Percentiles rank a stretch among this genome's conserved stretches.
These are phyloP conservation scores for Colletotrichum chrysophilum DNA, from an alignment of 2,329 filamentous ascomycete genomes.

Conservation along the genomic window DNA sequence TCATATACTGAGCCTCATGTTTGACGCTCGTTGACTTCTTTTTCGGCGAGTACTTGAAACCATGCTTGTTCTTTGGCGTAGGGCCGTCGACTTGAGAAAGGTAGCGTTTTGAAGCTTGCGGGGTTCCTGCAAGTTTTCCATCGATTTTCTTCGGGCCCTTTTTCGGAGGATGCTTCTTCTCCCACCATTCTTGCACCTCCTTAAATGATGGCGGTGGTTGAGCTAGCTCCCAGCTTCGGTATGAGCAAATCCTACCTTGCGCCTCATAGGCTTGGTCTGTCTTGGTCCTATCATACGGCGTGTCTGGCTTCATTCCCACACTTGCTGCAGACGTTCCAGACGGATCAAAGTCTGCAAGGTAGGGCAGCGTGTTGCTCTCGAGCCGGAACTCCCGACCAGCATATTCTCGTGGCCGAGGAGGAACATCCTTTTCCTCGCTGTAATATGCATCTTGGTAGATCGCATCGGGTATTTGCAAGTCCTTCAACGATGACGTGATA, in stretches of 20 bases:
- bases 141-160: conserved; percentile 21
- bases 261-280: conserved; percentile 56
- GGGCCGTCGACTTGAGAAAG: conserved; percentile 89
- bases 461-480: conserved; percentile 65
- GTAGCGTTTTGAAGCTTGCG: conserved; percentile 34
- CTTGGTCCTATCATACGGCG: conserved; percentile 53
- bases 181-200: conserved; percentile 75
- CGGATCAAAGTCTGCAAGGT: conserved; percentile 78
- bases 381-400: conserved; percentile 86
- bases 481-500: conserved; percentile 61
- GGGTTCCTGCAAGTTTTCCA: conserved; percentile 16
- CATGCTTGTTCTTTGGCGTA: conserved; percentile 81
- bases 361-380: conserved; percentile 76
- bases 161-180: conserved; percentile 34
- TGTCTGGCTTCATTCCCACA: conserved; percentile 55
- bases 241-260: conserved; percentile 57
- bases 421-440: conserved; percentile 82
- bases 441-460: conserved; percentile 90
- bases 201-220: conserved; percentile 70
- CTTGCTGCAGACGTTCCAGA: conserved; percentile 59
- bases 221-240: conserved; percentile 80
- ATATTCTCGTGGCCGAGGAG: conserved; percentile 78
- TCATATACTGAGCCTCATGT: conserved; percentile 93
- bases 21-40: conserved; percentile 76
- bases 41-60: conserved; percentile 86